phyloP scores from a whole-genome alignment of 2,329 filamentous ascomycete species.

The Sphaerulina musiva region DNA sequence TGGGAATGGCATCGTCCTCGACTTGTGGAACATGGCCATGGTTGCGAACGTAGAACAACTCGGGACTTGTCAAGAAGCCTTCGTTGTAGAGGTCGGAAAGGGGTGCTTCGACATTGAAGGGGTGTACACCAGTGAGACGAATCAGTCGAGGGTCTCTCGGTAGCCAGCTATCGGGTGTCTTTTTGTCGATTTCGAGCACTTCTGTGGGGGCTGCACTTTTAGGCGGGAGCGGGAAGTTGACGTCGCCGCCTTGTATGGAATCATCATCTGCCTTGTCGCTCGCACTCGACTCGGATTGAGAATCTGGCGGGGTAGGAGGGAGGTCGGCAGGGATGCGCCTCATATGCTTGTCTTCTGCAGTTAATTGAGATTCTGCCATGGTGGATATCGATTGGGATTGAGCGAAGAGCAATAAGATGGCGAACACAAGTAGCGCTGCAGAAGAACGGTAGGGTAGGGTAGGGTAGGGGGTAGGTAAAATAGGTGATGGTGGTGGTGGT shows the following conservation, averaged over 20 bases:
- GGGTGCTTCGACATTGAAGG: constrained; percentile 85
- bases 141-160: constrained; percentile 74
- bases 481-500: background rate
- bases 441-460: background rate
- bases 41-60: constrained; percentile 87
- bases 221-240: constrained; percentile 62
- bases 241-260: constrained; percentile 51
- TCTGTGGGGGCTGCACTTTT: constrained; percentile 50
- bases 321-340: constrained; percentile 24
- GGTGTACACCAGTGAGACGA: constrained; percentile 78
- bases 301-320: constrained; percentile 36
- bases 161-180: constrained; percentile 78
- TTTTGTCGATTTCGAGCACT: constrained; percentile 67
- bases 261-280: constrained; percentile 25
- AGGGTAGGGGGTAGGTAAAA: background rate
- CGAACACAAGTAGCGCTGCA: background rate
- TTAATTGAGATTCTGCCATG: constrained; percentile 8
- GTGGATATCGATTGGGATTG: background rate
- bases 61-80: constrained; percentile 79
- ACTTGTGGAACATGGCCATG: constrained; percentile 78
- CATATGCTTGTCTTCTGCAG: constrained; percentile 18
- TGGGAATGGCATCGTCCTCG: constrained; percentile 61
- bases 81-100: constrained; percentile 68
- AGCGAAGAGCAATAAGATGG: background rate
- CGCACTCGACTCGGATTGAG: constrained; percentile 30